Base-by-base conservation (phyloP, 2,329 filamentous ascomycete species). In the Xylariaceae sp. region DNA sequence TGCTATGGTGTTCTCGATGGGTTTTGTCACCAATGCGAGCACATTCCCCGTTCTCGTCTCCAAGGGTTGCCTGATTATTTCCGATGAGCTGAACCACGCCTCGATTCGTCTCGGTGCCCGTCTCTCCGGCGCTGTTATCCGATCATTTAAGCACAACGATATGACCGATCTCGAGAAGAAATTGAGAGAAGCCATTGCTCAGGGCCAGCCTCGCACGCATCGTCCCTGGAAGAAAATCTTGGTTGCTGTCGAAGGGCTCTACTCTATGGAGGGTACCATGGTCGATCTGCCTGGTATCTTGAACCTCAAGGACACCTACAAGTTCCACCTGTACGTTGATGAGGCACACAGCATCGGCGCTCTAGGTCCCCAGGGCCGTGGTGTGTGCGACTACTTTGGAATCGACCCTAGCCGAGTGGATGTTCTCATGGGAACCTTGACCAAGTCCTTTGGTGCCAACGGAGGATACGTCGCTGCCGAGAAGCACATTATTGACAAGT, bases 251-350 rank as follows among this genome's bases (percentile, higher is more conserved):
- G 94, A 99, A 74, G 94, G 94, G 68, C 83, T 99, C 17, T 99
- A 99, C 81, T 97, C 93, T 0, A 99, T 99, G 94, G 94, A 99
- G 78, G 94, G 94, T 53, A 97, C 92, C 66, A 96, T 99, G 90
- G 94, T 90, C 76, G 94, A 99, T 73, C 83, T 99, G n/a, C 94
- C 94, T 1, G 90, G 90, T 62, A 80, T 99, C 54, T 77, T 99
- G 60, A 83, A 82, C 54, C 82, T 99, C 66, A 97, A 96, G 84
- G 88, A 88, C 73, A 92, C 90, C 75, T 99, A 99, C 85, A 97
- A 96, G 80, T 99, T 96, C 78, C 84, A 91, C 72, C 84, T 99
- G 2, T 99, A 96, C 71, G 82, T 99, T 61, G 94, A 99, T 70
- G 94, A 99, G 76, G 94, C 94, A 42, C 94, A 99, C 79, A 97